phyloP scores from a whole-genome alignment of 1,284 basidiomycete species.

The Flammula alnicola region DNA sequence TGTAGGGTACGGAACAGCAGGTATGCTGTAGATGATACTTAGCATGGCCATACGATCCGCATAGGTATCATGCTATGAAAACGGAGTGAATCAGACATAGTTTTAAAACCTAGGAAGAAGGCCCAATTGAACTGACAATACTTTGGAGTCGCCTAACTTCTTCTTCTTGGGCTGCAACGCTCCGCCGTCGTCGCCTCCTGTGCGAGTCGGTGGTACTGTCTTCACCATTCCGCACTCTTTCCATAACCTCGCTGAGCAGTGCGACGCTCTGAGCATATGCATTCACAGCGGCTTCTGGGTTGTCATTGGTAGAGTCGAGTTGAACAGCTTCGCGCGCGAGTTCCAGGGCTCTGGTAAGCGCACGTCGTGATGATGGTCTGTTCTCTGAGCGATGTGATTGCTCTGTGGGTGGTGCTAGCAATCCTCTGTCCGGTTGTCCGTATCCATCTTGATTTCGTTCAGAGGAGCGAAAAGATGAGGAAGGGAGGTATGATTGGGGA shows the following conservation, averaged over 20 bases:
- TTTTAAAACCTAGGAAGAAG: constrained; percentile 4
- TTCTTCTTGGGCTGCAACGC: constrained; percentile 83
- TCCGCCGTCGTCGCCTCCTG: constrained; percentile 65
- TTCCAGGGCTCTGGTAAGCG: constrained; percentile 78
- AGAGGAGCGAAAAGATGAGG: constrained; percentile 39
- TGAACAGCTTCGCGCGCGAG: constrained; percentile 83
- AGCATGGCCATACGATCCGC: constrained; percentile 88
- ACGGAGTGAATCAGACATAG: constrained; percentile 11
- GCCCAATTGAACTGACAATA: constrained; percentile 62
- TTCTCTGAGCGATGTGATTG: constrained; percentile 39
- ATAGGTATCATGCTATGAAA: constrained; percentile 79
- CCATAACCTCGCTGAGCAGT: constrained; percentile 85
- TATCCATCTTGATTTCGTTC: constrained; percentile 31
- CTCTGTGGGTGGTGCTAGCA: constrained; percentile 40
- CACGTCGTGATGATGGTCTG: constrained; percentile 75
- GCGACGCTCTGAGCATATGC: constrained; percentile 84
- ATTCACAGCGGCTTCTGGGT: constrained; percentile 79
- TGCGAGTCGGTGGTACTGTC: constrained; percentile 64
- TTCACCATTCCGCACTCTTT: constrained; percentile 80
- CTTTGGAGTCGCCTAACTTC: constrained; percentile 80
- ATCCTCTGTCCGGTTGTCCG: constrained; percentile 29
- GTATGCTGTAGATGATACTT: constrained; percentile 84
- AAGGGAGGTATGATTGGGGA: constrained; percentile 51
- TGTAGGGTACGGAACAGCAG: constrained; percentile 67
- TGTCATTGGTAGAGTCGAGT: constrained; percentile 80